phyloP scores from a whole-genome alignment of 345 rosid genomes.

The Eucalyptus rudis region DNA sequence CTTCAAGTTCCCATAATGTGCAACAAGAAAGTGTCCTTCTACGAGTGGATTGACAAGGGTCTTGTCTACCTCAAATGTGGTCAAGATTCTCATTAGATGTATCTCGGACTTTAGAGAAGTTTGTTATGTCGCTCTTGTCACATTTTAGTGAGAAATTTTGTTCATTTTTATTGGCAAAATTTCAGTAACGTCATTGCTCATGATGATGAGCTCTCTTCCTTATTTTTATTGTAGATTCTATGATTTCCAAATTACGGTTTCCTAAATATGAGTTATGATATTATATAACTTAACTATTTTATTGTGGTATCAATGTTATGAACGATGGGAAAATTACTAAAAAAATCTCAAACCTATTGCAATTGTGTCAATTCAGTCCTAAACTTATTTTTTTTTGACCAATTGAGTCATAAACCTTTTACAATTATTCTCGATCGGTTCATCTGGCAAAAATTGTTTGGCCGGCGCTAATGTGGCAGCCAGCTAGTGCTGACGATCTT shows the following conservation, averaged over 20 bases:
- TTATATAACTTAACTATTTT: neutral
- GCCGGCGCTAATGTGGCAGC: fast-evolving
- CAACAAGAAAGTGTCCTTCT: neutral
- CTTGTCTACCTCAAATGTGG: neutral
- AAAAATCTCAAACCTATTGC: fast-evolving
- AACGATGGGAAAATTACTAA: fast-evolving
- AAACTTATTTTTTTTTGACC: too few relatives aligned
- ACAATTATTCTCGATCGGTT: fast-evolving
- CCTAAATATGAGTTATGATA: neutral
- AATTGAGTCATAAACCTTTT: too few relatives aligned
- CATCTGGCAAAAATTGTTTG: fast-evolving
- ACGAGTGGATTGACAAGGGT: neutral
- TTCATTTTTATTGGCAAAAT: neutral
- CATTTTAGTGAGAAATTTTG: neutral
- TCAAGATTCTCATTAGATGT: neutral
- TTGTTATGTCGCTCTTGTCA: neutral
- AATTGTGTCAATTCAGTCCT: fast-evolving
- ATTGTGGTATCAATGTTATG: neutral
- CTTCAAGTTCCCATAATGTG: neutral
- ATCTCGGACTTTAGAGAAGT: neutral
- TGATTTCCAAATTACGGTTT: neutral
- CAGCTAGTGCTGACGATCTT: fast-evolving
- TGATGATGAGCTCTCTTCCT: neutral
- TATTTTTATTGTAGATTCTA: neutral
- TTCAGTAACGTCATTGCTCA: neutral